phyloP scores from a whole-genome alignment of 345 rosid genomes.

The Camelina neglecta region DNA sequence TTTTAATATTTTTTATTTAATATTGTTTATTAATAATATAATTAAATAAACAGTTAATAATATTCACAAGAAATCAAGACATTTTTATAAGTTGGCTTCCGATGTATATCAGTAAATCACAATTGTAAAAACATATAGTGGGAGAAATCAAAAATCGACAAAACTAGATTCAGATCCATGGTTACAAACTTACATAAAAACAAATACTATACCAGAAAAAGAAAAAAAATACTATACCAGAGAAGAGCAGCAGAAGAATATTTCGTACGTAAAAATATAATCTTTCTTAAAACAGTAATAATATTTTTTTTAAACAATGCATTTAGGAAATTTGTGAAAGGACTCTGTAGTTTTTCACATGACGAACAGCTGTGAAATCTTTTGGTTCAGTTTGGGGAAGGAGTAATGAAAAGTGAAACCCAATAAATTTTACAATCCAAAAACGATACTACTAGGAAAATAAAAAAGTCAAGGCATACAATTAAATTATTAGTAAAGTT shows the following conservation, averaged over 20 bases:
- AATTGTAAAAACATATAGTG: slow-evolving; percentile 13
- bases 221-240: slow-evolving; percentile 3
- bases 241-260: slow-evolving; percentile 24
- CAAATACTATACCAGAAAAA: slow-evolving; percentile 1
- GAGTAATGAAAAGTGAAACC: neutral
- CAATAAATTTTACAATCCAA: neutral
- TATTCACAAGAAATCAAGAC: slow-evolving; percentile 7
- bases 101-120: neutral
- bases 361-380: neutral
- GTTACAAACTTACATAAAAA: slow-evolving; percentile 20
- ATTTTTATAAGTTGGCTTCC: slow-evolving; percentile 1
- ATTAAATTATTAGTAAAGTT: neutral
- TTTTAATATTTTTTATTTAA: neutral
- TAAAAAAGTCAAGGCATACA: neutral
- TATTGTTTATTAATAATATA: neutral
- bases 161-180: slow-evolving; percentile 39
- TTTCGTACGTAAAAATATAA: slow-evolving; percentile 10
- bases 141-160: slow-evolving; percentile 25
- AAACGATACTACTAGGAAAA: neutral
- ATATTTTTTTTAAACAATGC: neutral
- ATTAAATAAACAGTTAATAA: neutral
- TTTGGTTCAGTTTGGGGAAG: neutral
- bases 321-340: neutral
- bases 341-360: slow-evolving; percentile 2
- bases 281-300: neutral